A percentile compares a stretch with the other conserved stretches of the same genome.
These are phyloP conservation scores for Ganoderma meredithae DNA, from an alignment of 1,284 basidiomycete species.

Conservation along the genomic window DNA sequence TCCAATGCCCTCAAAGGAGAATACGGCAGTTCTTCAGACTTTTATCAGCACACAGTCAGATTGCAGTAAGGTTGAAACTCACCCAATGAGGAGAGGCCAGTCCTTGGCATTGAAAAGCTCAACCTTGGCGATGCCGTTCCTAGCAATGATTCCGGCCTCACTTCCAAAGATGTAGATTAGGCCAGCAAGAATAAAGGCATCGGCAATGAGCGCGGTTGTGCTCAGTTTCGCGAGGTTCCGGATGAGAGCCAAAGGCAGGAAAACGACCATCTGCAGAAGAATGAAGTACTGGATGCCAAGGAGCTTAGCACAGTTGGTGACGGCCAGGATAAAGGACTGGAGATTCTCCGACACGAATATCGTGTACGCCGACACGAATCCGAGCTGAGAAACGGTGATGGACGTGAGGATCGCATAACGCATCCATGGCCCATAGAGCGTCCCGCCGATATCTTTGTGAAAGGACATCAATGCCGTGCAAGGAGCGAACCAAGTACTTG, in stretches of 20 bases:
- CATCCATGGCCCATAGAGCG: conserved; percentile 94
- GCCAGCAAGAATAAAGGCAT: conserved; percentile 94
- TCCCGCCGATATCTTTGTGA: conserved; percentile 87
- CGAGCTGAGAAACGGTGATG: conserved; percentile 91
- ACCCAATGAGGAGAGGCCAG: conserved; percentile 95
- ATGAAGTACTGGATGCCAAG: conserved; percentile 86
- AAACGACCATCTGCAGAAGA: conserved; percentile 83
- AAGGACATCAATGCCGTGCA: neutral
- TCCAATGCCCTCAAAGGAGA: conserved; percentile 98
- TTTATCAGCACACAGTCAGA: conserved; percentile 8
- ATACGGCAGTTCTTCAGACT: conserved; percentile 85
- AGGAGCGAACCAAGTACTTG: conserved; percentile 29
- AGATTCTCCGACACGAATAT: conserved; percentile 97
- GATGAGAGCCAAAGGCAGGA: conserved; percentile 87
- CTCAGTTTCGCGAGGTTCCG: conserved; percentile 94
- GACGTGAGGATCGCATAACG: conserved; percentile 88
- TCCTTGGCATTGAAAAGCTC: conserved; percentile 88
- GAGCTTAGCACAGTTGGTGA: conserved; percentile 79
- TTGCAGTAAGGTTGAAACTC: conserved; percentile 38
- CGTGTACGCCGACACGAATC: conserved; percentile 90
- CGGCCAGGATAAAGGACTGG: conserved; percentile 85
- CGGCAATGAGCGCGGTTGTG: conserved; percentile 91
- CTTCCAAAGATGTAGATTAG: conserved; percentile 87
- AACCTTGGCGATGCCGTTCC: conserved; percentile 83
- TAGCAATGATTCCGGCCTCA: conserved; percentile 74